These are phyloP conservation scores for Malassezia caprae DNA, from an alignment of 1,284 basidiomycete species.

Conservation along the genomic window DNA sequence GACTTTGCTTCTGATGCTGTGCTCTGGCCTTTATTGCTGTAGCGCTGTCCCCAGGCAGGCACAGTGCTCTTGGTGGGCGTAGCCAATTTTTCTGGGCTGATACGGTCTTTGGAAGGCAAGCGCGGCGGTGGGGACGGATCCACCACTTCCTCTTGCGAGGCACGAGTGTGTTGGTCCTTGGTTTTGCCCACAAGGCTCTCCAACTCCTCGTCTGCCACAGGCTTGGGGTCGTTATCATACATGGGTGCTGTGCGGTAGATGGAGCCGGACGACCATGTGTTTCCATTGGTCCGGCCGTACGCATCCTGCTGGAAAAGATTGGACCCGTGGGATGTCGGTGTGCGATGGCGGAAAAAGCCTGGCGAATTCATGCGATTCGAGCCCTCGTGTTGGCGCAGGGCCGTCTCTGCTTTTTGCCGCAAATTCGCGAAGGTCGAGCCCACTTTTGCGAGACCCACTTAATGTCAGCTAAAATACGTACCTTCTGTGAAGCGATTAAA, in stretches of 20 bases:
- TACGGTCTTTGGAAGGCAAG: background rate
- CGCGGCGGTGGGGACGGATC: background rate
- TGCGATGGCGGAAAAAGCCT: background rate
- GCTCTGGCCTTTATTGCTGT: background rate
- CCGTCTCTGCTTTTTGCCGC: constrained; percentile 9
- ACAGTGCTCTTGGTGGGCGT: background rate
- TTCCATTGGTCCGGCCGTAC: background rate
- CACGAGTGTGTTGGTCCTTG: background rate
- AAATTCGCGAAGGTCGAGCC: constrained; percentile 5
- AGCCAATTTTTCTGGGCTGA: background rate
- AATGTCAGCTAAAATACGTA: background rate
- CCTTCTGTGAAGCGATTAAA: constrained; percentile 7
- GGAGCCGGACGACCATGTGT: background rate
- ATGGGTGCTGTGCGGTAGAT: background rate
- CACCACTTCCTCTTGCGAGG: background rate
- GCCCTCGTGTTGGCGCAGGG: constrained; percentile 6
- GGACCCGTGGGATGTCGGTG: background rate
- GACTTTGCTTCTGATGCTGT: background rate
- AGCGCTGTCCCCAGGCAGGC: constrained; percentile 11
- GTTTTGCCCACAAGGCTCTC: background rate
- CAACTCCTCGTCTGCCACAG: constrained; percentile 5
- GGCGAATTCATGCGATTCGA: background rate
- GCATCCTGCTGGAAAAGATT: background rate
- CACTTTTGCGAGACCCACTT: constrained; percentile 10
- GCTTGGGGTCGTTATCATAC: constrained; percentile 15